Evolutionary conservation across 257 asterid genomes (phyloP), one percentile per base, ranked within the genome.

Genomic region (Salvia miltiorrhiza): DNA sequence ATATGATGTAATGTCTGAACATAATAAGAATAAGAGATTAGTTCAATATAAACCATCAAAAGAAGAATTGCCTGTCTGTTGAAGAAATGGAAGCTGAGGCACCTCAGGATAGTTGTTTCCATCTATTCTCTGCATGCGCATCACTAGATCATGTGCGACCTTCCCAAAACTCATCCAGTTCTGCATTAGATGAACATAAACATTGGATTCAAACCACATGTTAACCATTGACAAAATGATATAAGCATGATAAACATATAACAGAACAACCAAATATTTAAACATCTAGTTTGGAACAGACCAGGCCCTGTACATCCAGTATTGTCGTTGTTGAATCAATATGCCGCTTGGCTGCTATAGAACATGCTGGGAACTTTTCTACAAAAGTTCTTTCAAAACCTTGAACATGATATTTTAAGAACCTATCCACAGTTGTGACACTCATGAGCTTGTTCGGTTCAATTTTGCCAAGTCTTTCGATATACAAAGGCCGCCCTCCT

Each of bases 31-130:
- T 49, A 68, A 71, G 56, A 54, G 32, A 26, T 69, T 60, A 78
- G 81, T 65, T 37, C 33, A 45, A 47, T 23, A 47, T 23, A 64
- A 53, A 70, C 54, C 61, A 43, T 23, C 21, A 30, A 12, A 52
- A 37, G 57, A 55, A 73, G 20, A 56, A 71, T 49, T 21, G 48
- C 14, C 3, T 65, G 9, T 63, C 50, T 33, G 28, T 70, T 75
- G 49, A 66, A 49, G 55, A 69, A 67, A 79, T 17, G 60, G 77
- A 62, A 79, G 61, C 26, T 45, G 59, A 70, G 75, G 84, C 72
- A 94, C 99, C 97, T 94, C 99, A 56, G 99, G 99, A 67, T 94
- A 94, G 81, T 94, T 89, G 88, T 86, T 95, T 28, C 92, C 95
- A 69, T 94, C 97, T 57, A 94, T 89, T 83, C 82, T 94, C 75